These are phyloP conservation scores for Pleurotus sapidus DNA, from an alignment of 768 basidiomycete species.

Conservation along the genomic window DNA sequence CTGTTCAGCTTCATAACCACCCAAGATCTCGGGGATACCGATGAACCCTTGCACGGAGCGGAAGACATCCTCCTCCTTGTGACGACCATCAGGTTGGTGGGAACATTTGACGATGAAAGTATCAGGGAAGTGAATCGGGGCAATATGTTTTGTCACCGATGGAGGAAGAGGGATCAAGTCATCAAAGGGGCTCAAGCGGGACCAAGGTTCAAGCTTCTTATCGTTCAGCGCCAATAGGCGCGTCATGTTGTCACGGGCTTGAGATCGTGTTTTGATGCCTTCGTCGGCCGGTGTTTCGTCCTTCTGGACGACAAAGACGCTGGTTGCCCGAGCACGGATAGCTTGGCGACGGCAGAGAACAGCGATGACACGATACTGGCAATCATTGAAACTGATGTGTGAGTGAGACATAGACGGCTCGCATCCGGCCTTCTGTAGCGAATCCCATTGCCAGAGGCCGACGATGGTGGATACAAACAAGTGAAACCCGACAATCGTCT, in stretches of 20 bases:
- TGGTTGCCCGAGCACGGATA: conserved; percentile 1
- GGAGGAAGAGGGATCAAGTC: neutral
- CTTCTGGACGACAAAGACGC: neutral
- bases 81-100: neutral
- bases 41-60: neutral
- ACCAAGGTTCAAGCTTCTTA: neutral
- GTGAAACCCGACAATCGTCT: neutral
- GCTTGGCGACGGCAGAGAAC: conserved; percentile 4
- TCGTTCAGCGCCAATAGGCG: neutral
- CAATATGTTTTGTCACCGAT: neutral
- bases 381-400: neutral
- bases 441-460: conserved; percentile 2
- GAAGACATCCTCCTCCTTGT: neutral
- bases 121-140: neutral
- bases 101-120: neutral
- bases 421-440: conserved; percentile 1
- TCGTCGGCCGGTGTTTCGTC: neutral
- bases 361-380: neutral
- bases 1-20: neutral
- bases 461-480: neutral
- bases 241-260: neutral
- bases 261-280: neutral
- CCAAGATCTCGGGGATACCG: neutral
- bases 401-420: neutral
- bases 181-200: neutral